Evolutionary conservation across 1,139 yeast genomes (phyloP).

Genomic region (Komagataea norvegica): DNA sequence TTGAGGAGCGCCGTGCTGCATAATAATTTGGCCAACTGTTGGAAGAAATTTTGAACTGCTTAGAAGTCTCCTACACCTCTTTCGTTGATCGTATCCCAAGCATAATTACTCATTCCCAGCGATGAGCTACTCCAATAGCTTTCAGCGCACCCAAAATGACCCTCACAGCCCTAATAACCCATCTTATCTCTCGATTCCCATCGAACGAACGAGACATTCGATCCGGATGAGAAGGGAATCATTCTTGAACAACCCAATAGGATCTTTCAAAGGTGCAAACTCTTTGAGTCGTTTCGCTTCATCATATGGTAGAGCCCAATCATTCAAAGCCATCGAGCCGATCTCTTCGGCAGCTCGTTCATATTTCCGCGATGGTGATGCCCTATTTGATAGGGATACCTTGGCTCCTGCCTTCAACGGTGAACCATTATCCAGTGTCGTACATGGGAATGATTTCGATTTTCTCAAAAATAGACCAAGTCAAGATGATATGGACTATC

Average conservation of each 20-base stretch:
- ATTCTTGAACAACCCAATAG: slow-evolving; percentile 25
- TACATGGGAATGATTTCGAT: slow-evolving; percentile 28
- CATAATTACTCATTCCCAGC: not conserved
- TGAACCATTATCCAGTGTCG: slow-evolving; percentile 55
- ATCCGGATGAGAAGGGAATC: slow-evolving; percentile 23
- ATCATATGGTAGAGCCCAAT: slow-evolving; percentile 73
- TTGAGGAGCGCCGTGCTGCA: no score
- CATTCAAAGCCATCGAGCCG: slow-evolving; percentile 54
- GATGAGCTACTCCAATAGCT: slow-evolving; percentile 2
- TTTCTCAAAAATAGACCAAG: slow-evolving; percentile 26
- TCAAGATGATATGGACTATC: slow-evolving; percentile 25
- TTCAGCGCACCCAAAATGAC: slow-evolving; percentile 5
- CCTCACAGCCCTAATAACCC: slow-evolving; percentile 1
- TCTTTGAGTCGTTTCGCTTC: slow-evolving; percentile 76
- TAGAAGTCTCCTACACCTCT: no score
- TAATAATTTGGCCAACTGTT: no score
- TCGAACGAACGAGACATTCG: slow-evolving; percentile 23
- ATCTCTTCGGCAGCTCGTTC: slow-evolving; percentile 41
- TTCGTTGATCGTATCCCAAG: no score
- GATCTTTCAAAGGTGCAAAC: slow-evolving; percentile 53
- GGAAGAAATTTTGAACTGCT: no score
- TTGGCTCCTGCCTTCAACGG: slow-evolving; percentile 64
- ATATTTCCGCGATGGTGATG: slow-evolving; percentile 51
- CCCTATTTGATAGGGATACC: slow-evolving; percentile 66
- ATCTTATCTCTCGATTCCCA: slow-evolving; percentile 23